These are phyloP conservation scores for Saccharomyces kudriavzevii DNA, from an alignment of 805 yeast genomes.

Conservation along the genomic window DNA sequence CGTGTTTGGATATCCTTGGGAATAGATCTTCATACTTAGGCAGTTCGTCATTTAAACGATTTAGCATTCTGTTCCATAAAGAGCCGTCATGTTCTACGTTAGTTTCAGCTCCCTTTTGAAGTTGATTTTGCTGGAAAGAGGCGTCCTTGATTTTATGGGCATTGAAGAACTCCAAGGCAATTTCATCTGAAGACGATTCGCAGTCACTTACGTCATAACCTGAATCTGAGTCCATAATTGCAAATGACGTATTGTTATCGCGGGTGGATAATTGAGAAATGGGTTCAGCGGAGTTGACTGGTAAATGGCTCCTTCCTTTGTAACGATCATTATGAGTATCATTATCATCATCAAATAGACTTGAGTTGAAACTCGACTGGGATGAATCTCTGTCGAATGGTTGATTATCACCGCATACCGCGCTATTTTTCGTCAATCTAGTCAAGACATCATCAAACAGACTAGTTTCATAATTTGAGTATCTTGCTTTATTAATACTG, in stretches of 20 bases:
- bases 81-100: constrained; percentile 9
- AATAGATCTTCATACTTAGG: constrained; percentile 67
- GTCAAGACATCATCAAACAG: constrained; percentile 4
- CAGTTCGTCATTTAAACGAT: constrained; percentile 35
- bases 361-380: constrained; percentile 19
- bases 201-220: constrained; percentile 19
- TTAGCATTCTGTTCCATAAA: constrained; percentile 30
- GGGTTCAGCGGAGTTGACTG: not conserved
- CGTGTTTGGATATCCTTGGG: constrained; percentile 32
- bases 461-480: constrained; percentile 17
- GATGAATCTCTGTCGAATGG: constrained; percentile 12
- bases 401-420: not conserved
- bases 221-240: constrained; percentile 25
- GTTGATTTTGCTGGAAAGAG: not conserved
- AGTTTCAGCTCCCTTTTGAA: not conserved
- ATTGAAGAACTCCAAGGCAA: constrained; percentile 1
- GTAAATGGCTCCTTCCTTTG: not conserved
- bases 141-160: constrained; percentile 3
- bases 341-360: constrained; percentile 9
- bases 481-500: constrained; percentile 30
- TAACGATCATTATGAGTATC: not conserved
- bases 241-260: constrained; percentile 27
- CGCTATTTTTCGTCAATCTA: not conserved
- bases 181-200: constrained; percentile 6
- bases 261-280: constrained; percentile 7